These are phyloP conservation scores for Cyamopsis tetragonoloba DNA, from an alignment of 306 rosid genomes.

Conservation along the genomic window DNA sequence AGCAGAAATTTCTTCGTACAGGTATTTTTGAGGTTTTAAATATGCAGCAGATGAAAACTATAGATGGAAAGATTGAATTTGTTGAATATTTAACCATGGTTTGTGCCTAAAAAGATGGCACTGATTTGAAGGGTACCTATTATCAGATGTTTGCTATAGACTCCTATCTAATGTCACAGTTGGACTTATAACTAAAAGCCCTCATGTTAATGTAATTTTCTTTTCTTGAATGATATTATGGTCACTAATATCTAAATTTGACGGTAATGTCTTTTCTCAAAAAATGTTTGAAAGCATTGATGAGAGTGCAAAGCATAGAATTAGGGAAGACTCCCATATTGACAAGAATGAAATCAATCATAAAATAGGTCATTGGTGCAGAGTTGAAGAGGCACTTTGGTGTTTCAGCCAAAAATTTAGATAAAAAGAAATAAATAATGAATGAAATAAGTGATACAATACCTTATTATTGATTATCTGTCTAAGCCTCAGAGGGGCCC, in stretches of 20 bases:
- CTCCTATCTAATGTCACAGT: not conserved
- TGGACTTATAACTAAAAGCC: not conserved
- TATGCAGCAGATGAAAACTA: not conserved
- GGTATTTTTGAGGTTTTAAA: conserved; percentile 43
- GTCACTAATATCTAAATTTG: not conserved
- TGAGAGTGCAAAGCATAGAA: not conserved
- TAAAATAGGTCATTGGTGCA: not conserved
- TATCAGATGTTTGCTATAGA: not conserved
- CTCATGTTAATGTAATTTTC: not conserved
- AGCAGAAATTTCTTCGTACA: conserved; percentile 76
- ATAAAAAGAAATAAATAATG: not conserved
- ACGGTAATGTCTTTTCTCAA: not conserved
- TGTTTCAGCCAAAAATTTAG: not conserved
- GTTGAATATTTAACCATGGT: not conserved
- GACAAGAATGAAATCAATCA: not conserved
- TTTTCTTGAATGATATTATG: not conserved
- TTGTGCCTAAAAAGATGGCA: not conserved
- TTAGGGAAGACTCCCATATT: not conserved
- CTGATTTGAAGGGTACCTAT: not conserved
- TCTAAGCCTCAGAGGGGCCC: not conserved
- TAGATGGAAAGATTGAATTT: not conserved
- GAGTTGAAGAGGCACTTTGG: not conserved
- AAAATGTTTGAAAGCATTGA: not conserved
- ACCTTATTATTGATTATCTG: not conserved
- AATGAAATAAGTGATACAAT: not conserved